A percentile compares a stretch with the other conserved stretches of the same genome.
Conservation (phyloP, 2,329 filamentous ascomycete genomes). For the Gnomoniopsis smithogilvyi region DNA sequence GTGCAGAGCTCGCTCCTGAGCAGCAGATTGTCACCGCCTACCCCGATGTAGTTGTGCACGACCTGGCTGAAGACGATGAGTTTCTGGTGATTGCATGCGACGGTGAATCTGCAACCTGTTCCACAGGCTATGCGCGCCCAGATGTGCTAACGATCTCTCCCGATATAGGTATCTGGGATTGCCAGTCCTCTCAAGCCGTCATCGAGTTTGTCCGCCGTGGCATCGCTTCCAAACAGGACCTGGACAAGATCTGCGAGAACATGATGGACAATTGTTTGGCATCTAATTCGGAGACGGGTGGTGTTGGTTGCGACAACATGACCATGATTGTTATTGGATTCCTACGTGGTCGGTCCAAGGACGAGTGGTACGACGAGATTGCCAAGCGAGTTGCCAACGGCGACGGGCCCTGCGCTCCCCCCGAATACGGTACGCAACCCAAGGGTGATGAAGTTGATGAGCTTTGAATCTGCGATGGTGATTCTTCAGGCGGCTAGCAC, state of each 20-base stretch:
- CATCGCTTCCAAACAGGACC: constrained; percentile 92
- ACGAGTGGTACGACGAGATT: constrained; percentile 98
- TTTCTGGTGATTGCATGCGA: constrained; percentile 93
- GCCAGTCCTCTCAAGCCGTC: constrained; percentile 96
- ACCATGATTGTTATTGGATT: constrained; percentile 92
- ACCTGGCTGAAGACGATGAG: constrained; percentile 89
- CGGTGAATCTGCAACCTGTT: constrained; percentile 52
- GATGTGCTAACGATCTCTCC: not conserved
- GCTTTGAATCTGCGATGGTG: not conserved
- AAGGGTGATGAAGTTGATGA: not conserved
- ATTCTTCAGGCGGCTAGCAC: not conserved
- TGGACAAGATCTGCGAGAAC: constrained; percentile 96
- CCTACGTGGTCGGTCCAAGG: constrained; percentile 86
- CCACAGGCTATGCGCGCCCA: not conserved
- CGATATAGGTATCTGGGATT: constrained; percentile 94
- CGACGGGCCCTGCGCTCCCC: constrained; percentile 96
- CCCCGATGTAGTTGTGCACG: constrained; percentile 89
- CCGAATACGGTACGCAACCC: constrained; percentile 91
- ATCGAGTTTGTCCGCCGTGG: constrained; percentile 95
- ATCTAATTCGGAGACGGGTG: constrained; percentile 95
- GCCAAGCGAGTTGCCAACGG: constrained; percentile 91
- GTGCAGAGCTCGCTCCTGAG: constrained; percentile 92
- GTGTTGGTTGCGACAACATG: constrained; percentile 99
- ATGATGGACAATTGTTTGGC: constrained; percentile 99
- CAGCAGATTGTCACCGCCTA: constrained; percentile 98